A percentile compares a stretch with the other conserved stretches of the same genome.
These are phyloP conservation scores for Neostapfia colusana DNA, from an alignment of 176 grass and related monocot species.

Conservation along the genomic window DNA sequence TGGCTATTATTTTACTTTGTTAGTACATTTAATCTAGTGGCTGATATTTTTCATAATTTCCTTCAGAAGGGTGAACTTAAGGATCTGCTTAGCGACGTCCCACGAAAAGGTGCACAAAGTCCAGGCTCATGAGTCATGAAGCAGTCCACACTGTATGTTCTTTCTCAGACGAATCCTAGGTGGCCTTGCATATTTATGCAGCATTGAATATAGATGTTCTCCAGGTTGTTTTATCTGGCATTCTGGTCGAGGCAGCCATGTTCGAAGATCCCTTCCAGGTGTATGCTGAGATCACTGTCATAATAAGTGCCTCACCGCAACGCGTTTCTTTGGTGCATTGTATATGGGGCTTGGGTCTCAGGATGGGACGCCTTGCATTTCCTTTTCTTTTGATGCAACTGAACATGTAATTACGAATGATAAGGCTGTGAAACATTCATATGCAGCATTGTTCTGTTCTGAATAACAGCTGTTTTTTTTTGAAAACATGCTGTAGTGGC, in stretches of 20 bases:
- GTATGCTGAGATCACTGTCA: neutral
- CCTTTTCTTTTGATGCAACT: neutral
- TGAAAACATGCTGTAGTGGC: neutral
- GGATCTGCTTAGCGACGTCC: slow-evolving; percentile 56
- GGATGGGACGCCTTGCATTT: neutral
- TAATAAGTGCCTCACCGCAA: slow-evolving; percentile 17
- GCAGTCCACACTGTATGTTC: neutral
- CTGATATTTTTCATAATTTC: slow-evolving; percentile 26
- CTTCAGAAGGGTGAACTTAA: slow-evolving; percentile 92
- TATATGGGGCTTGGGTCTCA: slow-evolving; percentile 1
- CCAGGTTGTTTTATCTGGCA: slow-evolving; percentile 10
- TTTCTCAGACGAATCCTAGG: neutral
- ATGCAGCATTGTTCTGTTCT: neutral
- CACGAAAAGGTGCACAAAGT: slow-evolving; percentile 38
- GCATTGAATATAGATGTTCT: neutral
- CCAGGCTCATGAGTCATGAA: slow-evolving; percentile 25
- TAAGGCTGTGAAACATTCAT: neutral
- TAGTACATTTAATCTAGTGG: neutral
- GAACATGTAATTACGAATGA: neutral
- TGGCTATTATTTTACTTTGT: slow-evolving; percentile 3
- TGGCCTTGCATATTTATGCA: neutral
- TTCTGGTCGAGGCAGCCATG: neutral
- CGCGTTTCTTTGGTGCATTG: neutral
- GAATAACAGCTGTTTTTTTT: neutral
- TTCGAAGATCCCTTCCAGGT: neutral